Base-by-base conservation (phyloP, 208 protist species). In the Crithidia bombi region DNA sequence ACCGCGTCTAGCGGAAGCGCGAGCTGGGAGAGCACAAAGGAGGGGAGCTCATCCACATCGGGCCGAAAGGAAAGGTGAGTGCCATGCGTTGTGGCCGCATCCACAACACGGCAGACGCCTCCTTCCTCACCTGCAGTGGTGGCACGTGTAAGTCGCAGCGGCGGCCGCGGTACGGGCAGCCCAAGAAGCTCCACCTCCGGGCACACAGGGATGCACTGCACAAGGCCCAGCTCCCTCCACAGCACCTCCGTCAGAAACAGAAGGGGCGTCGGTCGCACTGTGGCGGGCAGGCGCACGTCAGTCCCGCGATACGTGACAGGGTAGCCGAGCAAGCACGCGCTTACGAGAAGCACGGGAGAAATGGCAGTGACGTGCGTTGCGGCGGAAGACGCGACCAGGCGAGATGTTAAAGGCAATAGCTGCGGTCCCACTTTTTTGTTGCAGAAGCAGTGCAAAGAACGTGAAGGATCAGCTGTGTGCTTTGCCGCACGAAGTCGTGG, bases 111-210 rank as follows among this genome's bases (percentile, higher is more conserved):
- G 23, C 52, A 41, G 15, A 5, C 10, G 21, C 3, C n/a, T n/a
- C n/a, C 19, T 28, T 54, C 44, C 32, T 2, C 17, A 36, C 10
- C 12, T 5, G 19, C 49, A 25, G 28, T 55, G 10, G 11, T 47
- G 35, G 12, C 58, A 3, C 39, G 47, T 28, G 63, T 39, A 11
- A 95, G 72, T 17, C 80, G 78, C 51, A 95, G 61, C 25, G 87
- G 87, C 0, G 47, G 65, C 19, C 91, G 83, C 25, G 91, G 91
- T 15, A 67, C 73, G 0, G 81, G 61, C 52, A 96, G 78, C 14
- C 69, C 66, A 12, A 96, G 79, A 51, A 88, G 54, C 57, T 93
- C 72, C 82, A 96, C 75, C 55, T 96, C 87, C 0, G 91, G 91
- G 69, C 91, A 96, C 28, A 92, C 43, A 0, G 86, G 84, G 44